Evolutionary conservation across 495 filamentous ascomycete genomes (phyloP), one percentile per base, ranked within the genome.

Genomic region (Daldinia caldariorum): DNA sequence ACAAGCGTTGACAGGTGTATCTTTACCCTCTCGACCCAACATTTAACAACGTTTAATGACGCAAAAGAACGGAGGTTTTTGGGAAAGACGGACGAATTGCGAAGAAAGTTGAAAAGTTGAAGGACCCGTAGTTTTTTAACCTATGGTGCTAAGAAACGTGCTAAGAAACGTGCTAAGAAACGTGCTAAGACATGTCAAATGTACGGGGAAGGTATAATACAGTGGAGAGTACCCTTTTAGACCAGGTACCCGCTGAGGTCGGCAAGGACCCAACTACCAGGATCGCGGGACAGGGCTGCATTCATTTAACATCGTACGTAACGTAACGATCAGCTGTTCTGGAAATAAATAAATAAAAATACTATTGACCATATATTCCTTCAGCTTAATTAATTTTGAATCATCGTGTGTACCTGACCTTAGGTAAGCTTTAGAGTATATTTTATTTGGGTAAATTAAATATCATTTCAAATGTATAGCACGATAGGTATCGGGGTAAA

Each of bases 251-350:
- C 16, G 55, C 22, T 26, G 5, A 6, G 34, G 35, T 60, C 56
- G 56, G 56, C 57, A 47, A 26, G 10, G 39, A 59, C 56, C 67
- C 61, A 35, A 43, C 8, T 70, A 70, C 67, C 67, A 51, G 58
- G 32, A 61, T 57, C 34, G 43, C 58, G 67, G 67, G 62, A 61
- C 49, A 41, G 50, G 14, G 18, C 43, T 43, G 26, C 16, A 37
- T 32, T n/a, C 16, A 56, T 34, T 37, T 32, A 56, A 31, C 16
- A 34, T 56, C 16, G 3, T 56, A 14, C 32, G 53, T 53, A 32
- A 14, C 32, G 53, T 53, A 32, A 31, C 26, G 13, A 53, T 29
- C 49, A 53, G 49, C 13, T 26, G 49, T 53, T 53, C 26, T 26
- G n/a, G 5, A 53, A 32, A 32, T 16, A 53, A 32, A n/a, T n/a